Base-by-base conservation (phyloP, 805 yeast genomes). In the Candida sakaeoensis region DNA sequence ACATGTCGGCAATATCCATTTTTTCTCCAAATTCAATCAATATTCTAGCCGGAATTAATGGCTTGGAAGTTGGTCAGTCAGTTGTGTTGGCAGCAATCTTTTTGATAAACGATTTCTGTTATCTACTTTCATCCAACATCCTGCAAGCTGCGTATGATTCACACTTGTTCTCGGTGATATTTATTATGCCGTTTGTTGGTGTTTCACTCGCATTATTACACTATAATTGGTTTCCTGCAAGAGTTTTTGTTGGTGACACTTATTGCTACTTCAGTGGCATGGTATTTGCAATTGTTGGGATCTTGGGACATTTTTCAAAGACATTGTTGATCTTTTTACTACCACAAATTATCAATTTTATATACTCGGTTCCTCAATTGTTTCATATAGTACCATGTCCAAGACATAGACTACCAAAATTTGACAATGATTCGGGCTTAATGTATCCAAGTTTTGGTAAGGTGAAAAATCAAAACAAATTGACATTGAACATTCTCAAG, bases 231-330 rank as follows among this genome's bases (percentile, higher is more conserved):
- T 93, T 72, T 68, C 99, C 99, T 0, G 88, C 99, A 0, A 65
- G 65, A 41, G 98, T 88, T 1, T 93, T 93, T 64, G 99, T 93
- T 6, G 99, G 99, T 22, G 99, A 93, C 58, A 91, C 99, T 0
- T 93, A 85, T 68, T 93, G 99, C 64, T 93, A 93, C 63, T 90
- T 93, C 61, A 88, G 96, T 18, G 99, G 99, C 3, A 93, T 93
- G 99, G 95, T 93, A 1, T 89, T 93, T 61, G 99, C 98, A 0
- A 93, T 90, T 19, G 96, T 87, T 22, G 98, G 97, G 1, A 93
- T 93, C 25, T 72, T 87, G 43, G 98, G 98, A 1, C 99, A 93
- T 67, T 93, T 90, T 60, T 87, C 96, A 31, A 93, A 93, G 63
- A 93, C 99, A 0, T 68, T 91, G 50, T 68, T 93, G 61, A 61